A percentile compares a stretch with the other conserved stretches of the same genome.
phyloP scores from a whole-genome alignment of 1,139 yeast species.

The Nematodospora anomalae region DNA sequence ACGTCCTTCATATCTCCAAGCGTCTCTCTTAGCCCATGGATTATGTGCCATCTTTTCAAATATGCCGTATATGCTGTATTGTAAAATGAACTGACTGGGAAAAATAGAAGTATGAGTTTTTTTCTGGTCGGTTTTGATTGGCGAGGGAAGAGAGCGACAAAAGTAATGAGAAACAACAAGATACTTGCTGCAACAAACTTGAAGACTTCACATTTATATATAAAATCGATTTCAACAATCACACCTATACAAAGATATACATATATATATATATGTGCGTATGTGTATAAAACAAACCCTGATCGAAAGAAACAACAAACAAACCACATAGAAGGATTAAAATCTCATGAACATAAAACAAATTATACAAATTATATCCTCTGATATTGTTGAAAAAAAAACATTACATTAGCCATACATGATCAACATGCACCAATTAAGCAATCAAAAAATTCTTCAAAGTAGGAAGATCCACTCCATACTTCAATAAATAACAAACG shows the following conservation, averaged over 20 bases:
- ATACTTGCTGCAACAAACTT: too few relatives aligned
- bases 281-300: too few relatives aligned
- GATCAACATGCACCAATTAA: not conserved
- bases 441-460: not conserved
- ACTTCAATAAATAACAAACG: not conserved
- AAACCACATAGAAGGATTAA: too few relatives aligned
- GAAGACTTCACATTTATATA: too few relatives aligned
- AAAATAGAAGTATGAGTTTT: too few relatives aligned
- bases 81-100: too few relatives aligned
- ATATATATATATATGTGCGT: too few relatives aligned
- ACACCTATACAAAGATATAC: not conserved
- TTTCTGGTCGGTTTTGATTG: not conserved
- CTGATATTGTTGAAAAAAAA: too few relatives aligned
- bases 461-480: not conserved
- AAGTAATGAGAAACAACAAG: too few relatives aligned
- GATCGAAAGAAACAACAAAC: too few relatives aligned
- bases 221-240: not conserved
- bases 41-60: conserved; percentile 19
- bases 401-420: not conserved
- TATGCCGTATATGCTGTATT: not conserved
- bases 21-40: conserved; percentile 71
- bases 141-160: too few relatives aligned
- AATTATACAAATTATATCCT: not conserved
- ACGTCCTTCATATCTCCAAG: conserved; percentile 88
- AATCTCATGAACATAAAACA: not conserved